phyloP scores from a whole-genome alignment of 2,329 filamentous ascomycete genomes.

The Rutstroemia sp. region DNA sequence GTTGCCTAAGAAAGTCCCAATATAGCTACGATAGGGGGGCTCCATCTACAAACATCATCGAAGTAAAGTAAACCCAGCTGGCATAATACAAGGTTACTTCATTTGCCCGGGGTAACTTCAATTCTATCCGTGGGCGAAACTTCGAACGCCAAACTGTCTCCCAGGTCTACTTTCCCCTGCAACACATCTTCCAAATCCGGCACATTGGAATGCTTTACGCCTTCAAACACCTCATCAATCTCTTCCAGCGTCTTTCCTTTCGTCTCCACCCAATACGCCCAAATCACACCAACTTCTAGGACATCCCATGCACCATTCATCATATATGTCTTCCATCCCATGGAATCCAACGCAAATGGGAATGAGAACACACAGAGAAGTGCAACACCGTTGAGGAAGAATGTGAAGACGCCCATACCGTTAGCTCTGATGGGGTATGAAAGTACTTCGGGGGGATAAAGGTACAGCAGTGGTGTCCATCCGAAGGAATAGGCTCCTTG shows the following conservation, averaged over 20 bases:
- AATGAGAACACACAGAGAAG: constrained; percentile 35
- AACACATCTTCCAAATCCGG: constrained; percentile 13
- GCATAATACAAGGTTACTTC: background rate
- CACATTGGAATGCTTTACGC: constrained; percentile 21
- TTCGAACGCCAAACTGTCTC: background rate
- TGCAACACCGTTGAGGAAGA: constrained; percentile 28
- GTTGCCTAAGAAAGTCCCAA: too few species aligned
- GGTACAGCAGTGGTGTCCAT: constrained; percentile 40
- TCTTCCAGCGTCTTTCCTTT: constrained; percentile 32
- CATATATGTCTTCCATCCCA: constrained; percentile 42
- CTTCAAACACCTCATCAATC: constrained; percentile 28
- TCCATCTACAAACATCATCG: background rate
- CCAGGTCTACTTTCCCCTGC: background rate
- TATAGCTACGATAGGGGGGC: too few species aligned
- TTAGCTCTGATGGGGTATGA: constrained; percentile 42
- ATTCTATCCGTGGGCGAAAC: background rate
- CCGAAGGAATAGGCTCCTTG: constrained; percentile 43
- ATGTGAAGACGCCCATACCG: constrained; percentile 35
- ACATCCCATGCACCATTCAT: constrained; percentile 30
- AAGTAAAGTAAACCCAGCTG: background rate
- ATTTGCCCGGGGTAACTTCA: background rate
- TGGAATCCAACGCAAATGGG: constrained; percentile 35
- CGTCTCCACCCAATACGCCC: constrained; percentile 31
- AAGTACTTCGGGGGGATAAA: constrained; percentile 43
- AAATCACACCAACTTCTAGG: constrained; percentile 6